Evolutionary conservation across 345 rosid genomes (phyloP).

Genomic region (Laguncularia racemosa): DNA sequence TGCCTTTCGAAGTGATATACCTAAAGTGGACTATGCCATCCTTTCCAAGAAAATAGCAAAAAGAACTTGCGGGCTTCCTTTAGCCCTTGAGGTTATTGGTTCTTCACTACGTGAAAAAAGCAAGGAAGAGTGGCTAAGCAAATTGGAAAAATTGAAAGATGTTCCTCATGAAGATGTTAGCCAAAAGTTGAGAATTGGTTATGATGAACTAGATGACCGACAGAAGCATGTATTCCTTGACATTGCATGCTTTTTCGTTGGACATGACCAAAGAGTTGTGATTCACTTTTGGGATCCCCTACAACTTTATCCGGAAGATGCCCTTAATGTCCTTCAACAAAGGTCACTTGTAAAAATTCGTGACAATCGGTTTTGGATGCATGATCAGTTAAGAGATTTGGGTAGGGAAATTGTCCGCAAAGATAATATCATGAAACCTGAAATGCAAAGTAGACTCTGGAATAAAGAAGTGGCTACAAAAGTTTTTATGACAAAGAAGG

Average conservation of each 20-base stretch:
- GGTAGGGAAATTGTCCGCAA: constrained; percentile 4
- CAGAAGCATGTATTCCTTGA: constrained; percentile 7
- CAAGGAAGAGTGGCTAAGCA: neutral
- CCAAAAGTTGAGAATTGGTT: constrained; percentile 4
- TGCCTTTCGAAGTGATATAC: constrained; percentile 2
- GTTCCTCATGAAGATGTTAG: neutral
- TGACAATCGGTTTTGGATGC: constrained; percentile 1
- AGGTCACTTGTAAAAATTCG: neutral
- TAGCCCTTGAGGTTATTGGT: constrained; percentile 3
- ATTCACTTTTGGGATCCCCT: constrained; percentile 1
- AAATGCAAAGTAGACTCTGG: neutral
- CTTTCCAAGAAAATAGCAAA: neutral
- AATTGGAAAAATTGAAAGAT: neutral
- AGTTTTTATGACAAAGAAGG: neutral
- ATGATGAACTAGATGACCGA: constrained; percentile 1
- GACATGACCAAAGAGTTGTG: neutral
- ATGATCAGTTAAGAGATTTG: constrained; percentile 1
- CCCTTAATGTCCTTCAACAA: neutral
- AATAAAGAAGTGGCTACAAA: neutral
- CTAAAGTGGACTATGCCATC: neutral
- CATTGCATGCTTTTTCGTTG: constrained; percentile 8
- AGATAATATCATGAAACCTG: neutral
- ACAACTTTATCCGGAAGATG: neutral
- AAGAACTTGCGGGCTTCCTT: constrained; percentile 5
- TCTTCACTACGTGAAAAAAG: neutral